Conservation (phyloP, 2,329 filamentous ascomycete species). For the Elsinoe necatrix region DNA sequence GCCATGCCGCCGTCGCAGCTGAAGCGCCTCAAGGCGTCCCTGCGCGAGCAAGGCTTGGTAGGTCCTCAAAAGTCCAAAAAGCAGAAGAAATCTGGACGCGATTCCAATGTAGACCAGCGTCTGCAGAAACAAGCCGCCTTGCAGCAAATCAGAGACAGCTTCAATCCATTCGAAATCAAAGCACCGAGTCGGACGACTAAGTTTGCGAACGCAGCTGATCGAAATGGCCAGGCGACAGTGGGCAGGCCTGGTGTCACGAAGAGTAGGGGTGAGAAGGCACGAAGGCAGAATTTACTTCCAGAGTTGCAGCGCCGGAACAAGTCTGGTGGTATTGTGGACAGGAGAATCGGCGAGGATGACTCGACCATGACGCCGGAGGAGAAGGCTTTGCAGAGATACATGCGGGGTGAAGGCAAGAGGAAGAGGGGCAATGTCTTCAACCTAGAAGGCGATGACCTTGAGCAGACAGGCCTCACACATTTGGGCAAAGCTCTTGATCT, state of each 20-base stretch:
- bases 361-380: constrained; percentile 89
- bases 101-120: constrained; percentile 51
- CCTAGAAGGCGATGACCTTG: constrained; percentile 71
- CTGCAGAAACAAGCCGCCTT: constrained; percentile 69
- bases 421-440: constrained; percentile 83
- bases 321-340: constrained; percentile 83
- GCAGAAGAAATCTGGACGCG: constrained; percentile 67
- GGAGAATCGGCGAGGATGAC: constrained; percentile 92
- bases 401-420: constrained; percentile 71
- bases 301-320: constrained; percentile 87
- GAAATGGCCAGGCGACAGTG: constrained; percentile 54
- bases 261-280: constrained; percentile 77
- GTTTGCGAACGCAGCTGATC: constrained; percentile 64
- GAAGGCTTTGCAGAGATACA: constrained; percentile 82
- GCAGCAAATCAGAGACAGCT: constrained; percentile 81
- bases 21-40: constrained; percentile 86
- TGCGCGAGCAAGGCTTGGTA: constrained; percentile 80
- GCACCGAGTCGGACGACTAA: constrained; percentile 65
- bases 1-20: constrained; percentile 90
- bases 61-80: constrained; percentile 94
- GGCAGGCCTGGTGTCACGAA: constrained; percentile 71
- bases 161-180: constrained; percentile 97
- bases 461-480: constrained; percentile 60
- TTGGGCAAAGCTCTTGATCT: constrained; percentile 61
- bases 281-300: constrained; percentile 72